Percentiles rank a stretch among this genome's conserved stretches.
Evolutionary conservation across 75 land plant species (phyloP).

Genomic region (Pinus albicaulis): DNA sequence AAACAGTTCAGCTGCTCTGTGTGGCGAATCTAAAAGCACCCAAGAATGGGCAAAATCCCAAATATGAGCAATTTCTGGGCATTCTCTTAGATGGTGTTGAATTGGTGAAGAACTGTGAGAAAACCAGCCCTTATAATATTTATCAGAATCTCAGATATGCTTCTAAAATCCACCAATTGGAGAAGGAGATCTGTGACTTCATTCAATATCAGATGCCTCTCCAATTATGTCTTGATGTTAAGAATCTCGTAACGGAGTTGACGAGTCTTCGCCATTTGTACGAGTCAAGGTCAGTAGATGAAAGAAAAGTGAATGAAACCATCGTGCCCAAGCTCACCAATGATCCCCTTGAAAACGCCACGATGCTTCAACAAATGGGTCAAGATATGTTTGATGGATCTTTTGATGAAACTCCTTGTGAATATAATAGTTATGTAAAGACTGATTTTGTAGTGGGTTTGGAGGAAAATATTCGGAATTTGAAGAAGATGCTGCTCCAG

Average conservation of each 20-base stretch:
- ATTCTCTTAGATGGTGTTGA: not conserved
- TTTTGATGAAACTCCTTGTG: not conserved
- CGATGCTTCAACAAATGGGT: not conserved
- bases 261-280: not conserved
- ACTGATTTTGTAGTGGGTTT: not conserved
- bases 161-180: not conserved
- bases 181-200: not conserved
- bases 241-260: not conserved
- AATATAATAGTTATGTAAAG: not conserved
- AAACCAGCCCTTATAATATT: not conserved
- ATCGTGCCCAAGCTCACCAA: not conserved
- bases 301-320: not conserved
- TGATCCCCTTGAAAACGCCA: not conserved
- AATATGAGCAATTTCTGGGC: not conserved
- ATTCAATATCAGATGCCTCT: not conserved
- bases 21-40: not conserved
- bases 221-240: not conserved
- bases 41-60: not conserved
- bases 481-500: not conserved
- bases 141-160: not conserved
- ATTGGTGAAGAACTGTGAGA: constrained; percentile 6
- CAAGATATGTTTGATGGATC: not conserved
- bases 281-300: not conserved
- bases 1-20: not conserved
- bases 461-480: not conserved